Conservation (phyloP, 306 rosid genomes). For the Sesbania bispinosa region DNA sequence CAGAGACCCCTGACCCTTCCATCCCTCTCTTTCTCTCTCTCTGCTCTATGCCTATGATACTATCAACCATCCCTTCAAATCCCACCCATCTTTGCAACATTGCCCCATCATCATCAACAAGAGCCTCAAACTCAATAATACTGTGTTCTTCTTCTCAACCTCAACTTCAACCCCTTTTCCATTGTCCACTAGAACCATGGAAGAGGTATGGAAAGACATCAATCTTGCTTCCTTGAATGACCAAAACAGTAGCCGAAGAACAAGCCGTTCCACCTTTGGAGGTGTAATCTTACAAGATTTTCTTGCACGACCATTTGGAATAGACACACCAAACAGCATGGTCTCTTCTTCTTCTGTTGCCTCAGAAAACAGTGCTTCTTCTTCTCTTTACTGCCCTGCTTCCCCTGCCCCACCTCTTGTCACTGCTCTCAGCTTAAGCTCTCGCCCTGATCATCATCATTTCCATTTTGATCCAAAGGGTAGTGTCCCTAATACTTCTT, state of each 20-base stretch:
- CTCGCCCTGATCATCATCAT: constrained; percentile 29
- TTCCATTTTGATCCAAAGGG: constrained; percentile 29
- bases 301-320: constrained; percentile 50
- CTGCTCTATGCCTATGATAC: background rate
- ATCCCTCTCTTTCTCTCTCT: background rate
- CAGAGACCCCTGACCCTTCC: background rate
- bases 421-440: constrained; percentile 47
- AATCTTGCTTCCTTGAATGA: constrained; percentile 41
- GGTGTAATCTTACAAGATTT: constrained; percentile 60
- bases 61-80: background rate
- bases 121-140: no score
- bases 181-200: constrained; percentile 40
- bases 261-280: constrained; percentile 14
- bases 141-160: background rate
- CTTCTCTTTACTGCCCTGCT: constrained; percentile 16
- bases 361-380: background rate
- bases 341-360: background rate
- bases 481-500: background rate
- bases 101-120: background rate
- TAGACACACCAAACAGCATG: constrained; percentile 28
- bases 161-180: background rate
- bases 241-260: background rate
- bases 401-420: constrained; percentile 21
- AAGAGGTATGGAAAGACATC: constrained; percentile 77
- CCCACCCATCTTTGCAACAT: background rate